Conservation (phyloP, 164 flowering plant genomes). For the Akebia trifoliata region DNA sequence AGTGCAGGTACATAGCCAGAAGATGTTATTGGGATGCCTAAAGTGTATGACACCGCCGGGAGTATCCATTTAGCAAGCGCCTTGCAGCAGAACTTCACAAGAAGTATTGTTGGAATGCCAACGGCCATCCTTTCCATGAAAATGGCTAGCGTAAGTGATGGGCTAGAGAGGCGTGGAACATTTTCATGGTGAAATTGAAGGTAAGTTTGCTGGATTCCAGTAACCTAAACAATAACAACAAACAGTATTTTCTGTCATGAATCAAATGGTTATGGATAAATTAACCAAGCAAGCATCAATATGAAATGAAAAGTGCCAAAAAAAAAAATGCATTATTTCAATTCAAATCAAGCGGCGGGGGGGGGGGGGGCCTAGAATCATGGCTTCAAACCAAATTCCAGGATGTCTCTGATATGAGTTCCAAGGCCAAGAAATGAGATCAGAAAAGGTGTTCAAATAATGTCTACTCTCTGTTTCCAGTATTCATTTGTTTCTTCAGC, state of each 20-base stretch:
- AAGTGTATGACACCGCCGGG: slow-evolving; percentile 59
- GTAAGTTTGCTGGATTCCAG: slow-evolving; percentile 87
- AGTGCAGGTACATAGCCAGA: slow-evolving; percentile 61
- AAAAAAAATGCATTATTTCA: too few relatives aligned
- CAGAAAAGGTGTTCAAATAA: too few relatives aligned
- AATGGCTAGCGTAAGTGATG: slow-evolving; percentile 38
- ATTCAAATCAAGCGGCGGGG: too few relatives aligned
- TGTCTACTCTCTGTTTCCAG: too few relatives aligned
- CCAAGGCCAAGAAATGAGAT: too few relatives aligned
- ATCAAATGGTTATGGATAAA: too few relatives aligned
- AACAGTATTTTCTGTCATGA: not conserved
- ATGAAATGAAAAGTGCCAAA: too few relatives aligned
- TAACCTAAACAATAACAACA: slow-evolving; percentile 54
- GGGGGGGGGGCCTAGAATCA: too few relatives aligned
- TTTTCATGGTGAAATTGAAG: slow-evolving; percentile 88
- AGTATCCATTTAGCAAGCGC: slow-evolving; percentile 85
- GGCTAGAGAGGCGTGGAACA: slow-evolving; percentile 58
- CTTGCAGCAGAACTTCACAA: slow-evolving; percentile 90
- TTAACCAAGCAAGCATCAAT: too few relatives aligned
- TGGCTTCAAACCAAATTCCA: too few relatives aligned
- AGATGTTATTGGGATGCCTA: slow-evolving; percentile 83
- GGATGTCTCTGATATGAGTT: too few relatives aligned
- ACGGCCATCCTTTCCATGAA: slow-evolving; percentile 64
- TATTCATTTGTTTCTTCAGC: too few relatives aligned
- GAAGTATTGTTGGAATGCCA: slow-evolving; percentile 84